Conservation (phyloP, 768 basidiomycete species). For the Crassisporium funariophilum region DNA sequence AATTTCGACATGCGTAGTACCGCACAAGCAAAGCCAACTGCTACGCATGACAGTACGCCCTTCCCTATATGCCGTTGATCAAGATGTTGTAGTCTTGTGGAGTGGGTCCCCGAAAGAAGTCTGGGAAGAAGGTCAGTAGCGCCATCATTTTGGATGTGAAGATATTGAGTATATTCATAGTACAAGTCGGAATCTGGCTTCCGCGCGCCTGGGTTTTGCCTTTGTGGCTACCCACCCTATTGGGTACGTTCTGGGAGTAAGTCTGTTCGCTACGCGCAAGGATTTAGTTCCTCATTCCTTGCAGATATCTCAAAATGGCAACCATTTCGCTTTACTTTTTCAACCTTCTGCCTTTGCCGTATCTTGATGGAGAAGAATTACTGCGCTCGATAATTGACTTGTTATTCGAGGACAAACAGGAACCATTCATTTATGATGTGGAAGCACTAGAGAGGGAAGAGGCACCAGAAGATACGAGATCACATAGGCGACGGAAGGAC, state of each 20-base stretch:
- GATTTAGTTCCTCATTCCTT: neutral
- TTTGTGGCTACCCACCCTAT: constrained; percentile 39
- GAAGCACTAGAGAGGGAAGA: constrained; percentile 29
- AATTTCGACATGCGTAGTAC: constrained; percentile 52
- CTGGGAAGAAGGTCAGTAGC: constrained; percentile 60
- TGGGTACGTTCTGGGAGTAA: constrained; percentile 54
- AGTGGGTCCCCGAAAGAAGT: constrained; percentile 69
- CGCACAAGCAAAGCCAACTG: constrained; percentile 50
- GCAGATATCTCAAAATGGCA: constrained; percentile 63
- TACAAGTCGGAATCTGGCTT: constrained; percentile 50
- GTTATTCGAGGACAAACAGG: constrained; percentile 1
- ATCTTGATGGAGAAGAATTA: constrained; percentile 71
- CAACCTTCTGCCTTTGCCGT: constrained; percentile 76
- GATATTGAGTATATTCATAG: constrained; percentile 32
- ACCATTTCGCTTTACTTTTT: constrained; percentile 81
- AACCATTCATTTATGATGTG: constrained; percentile 29
- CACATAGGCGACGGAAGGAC: constrained; percentile 22
- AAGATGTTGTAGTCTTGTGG: constrained; percentile 61
- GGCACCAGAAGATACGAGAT: constrained; percentile 8
- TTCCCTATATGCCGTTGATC: constrained; percentile 20
- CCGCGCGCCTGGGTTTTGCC: constrained; percentile 47
- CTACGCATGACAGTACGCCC: constrained; percentile 53
- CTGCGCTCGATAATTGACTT: constrained; percentile 35
- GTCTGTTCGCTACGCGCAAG: constrained; percentile 23
- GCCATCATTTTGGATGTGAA: constrained; percentile 2